Evolutionary conservation across 2,329 filamentous ascomycete genomes (phyloP).

Genomic region (Talaromyces sp.): DNA sequence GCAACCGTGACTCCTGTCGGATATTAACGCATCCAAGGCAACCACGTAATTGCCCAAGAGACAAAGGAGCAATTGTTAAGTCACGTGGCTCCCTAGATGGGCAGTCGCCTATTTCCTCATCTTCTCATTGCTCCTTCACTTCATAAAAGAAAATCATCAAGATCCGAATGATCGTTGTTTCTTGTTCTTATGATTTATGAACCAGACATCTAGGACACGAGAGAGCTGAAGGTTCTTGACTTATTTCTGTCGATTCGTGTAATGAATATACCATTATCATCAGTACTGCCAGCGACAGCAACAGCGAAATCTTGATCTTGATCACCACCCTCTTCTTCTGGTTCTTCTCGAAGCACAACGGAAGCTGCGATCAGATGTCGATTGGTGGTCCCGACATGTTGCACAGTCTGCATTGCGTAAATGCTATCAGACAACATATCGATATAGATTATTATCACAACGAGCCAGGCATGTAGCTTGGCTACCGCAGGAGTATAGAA

Average conservation of each 20-base stretch:
- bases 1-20: no score
- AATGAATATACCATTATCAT: not conserved
- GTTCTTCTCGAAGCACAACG: no score
- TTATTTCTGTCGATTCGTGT: not conserved
- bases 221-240: not conserved
- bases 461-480: constrained; percentile 10
- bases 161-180: not conserved
- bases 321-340: no score
- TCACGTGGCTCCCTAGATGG: not conserved
- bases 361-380: no score
- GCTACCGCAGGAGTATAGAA: constrained; percentile 14
- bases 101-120: not conserved
- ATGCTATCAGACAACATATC: constrained; percentile 16
- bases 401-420: constrained; percentile 17
- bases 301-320: no score
- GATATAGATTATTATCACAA: constrained; percentile 16
- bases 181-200: not conserved
- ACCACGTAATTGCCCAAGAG: not conserved
- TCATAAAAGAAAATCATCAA: not conserved
- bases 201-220: not conserved
- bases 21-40: no score
- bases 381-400: constrained; percentile 17
- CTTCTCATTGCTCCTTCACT: no score
- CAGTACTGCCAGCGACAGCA: not conserved
- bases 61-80: not conserved